phyloP scores from a whole-genome alignment of 2,329 filamentous ascomycete species.

The Onygenales sp. region DNA sequence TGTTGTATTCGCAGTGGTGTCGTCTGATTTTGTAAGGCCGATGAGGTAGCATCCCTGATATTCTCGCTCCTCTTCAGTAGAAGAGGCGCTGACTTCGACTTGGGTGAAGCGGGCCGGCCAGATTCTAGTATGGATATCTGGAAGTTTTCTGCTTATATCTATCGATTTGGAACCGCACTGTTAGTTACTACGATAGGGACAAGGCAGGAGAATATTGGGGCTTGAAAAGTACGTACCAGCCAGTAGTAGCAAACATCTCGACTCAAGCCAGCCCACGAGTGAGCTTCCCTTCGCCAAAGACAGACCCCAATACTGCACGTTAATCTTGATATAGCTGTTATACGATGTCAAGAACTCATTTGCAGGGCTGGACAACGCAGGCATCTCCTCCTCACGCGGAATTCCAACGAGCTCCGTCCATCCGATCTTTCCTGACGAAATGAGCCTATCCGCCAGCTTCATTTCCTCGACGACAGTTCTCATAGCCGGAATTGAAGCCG shows the following conservation, averaged over 20 bases:
- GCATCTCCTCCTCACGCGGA: constrained; percentile 3
- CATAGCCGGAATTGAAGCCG: constrained; percentile 45
- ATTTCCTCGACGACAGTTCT: constrained; percentile 45
- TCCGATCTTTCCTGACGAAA: constrained; percentile 27
- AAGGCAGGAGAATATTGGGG: no score
- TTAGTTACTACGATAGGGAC: no score
- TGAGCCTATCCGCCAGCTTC: constrained; percentile 32
- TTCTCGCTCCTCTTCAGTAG: constrained; percentile 27
- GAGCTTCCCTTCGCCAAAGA: constrained; percentile 45
- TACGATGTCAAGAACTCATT: constrained; percentile 44
- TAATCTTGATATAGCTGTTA: constrained; percentile 50
- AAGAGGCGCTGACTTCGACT: constrained; percentile 12
- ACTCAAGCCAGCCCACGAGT: constrained; percentile 56
- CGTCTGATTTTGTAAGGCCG: constrained; percentile 35
- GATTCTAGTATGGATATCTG: constrained; percentile 45
- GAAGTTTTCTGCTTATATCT: constrained; percentile 49
- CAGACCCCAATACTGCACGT: constrained; percentile 57
- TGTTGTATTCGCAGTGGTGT: background rate
- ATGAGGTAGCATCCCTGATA: constrained; percentile 55
- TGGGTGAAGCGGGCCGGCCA: constrained; percentile 54
- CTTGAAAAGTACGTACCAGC: constrained; percentile 39
- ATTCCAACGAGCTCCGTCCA: constrained; percentile 38
- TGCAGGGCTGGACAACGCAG: constrained; percentile 17
- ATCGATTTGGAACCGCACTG: background rate
- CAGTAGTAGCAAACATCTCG: constrained; percentile 48